These are phyloP conservation scores for Suillus weaverae DNA, from an alignment of 768 basidiomycete species.

Conservation along the genomic window DNA sequence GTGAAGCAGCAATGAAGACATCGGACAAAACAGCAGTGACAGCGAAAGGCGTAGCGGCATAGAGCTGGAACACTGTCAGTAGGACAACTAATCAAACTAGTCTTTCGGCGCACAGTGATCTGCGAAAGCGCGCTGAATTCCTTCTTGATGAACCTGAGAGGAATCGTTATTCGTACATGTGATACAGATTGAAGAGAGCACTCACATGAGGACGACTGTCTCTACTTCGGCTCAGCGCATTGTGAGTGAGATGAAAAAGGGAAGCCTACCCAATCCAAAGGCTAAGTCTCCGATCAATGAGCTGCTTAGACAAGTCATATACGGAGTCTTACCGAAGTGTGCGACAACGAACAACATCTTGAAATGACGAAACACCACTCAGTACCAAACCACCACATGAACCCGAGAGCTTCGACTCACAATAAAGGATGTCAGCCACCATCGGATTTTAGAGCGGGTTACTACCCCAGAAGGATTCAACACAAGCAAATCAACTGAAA, in stretches of 20 bases:
- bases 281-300: conserved; percentile 11
- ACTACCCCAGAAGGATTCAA: conserved; percentile 26
- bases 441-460: conserved; percentile 29
- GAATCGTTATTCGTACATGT: not conserved
- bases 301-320: conserved; percentile 19
- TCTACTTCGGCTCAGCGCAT: conserved; percentile 8
- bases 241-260: not conserved
- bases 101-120: conserved; percentile 33
- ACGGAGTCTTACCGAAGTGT: conserved; percentile 40
- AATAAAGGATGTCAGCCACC: conserved; percentile 39
- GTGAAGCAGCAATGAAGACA: conserved; percentile 40
- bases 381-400: not conserved
- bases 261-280: conserved; percentile 38
- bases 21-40: conserved; percentile 46
- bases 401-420: conserved; percentile 1
- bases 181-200: not conserved
- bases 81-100: not conserved
- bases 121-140: conserved; percentile 36
- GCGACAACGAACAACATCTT: conserved; percentile 35
- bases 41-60: conserved; percentile 45
- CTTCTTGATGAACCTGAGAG: conserved; percentile 38
- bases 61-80: conserved; percentile 26
- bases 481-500: not conserved
- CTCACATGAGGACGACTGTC: conserved; percentile 12
- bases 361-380: not conserved